Conservation (phyloP, 208 protist species). For the Phytomonas sp. region DNA sequence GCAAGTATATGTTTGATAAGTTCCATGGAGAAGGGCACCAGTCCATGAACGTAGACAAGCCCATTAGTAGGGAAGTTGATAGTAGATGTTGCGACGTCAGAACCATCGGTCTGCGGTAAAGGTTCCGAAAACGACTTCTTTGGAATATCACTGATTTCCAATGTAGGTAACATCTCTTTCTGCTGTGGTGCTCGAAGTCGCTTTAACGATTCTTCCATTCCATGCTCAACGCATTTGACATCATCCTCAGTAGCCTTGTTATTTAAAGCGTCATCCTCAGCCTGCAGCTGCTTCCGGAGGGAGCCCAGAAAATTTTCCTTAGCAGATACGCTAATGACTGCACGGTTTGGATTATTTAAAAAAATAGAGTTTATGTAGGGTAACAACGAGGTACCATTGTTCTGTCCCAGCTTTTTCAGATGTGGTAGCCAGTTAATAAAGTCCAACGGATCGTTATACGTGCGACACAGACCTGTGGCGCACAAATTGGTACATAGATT, state of each 20-base stretch:
- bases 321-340: slow-evolving; percentile 57
- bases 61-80: slow-evolving; percentile 77
- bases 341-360: slow-evolving; percentile 63
- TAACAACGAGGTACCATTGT: slow-evolving; percentile 56
- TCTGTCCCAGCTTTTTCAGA: slow-evolving; percentile 36
- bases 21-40: slow-evolving; percentile 50
- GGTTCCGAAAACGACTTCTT: slow-evolving; percentile 66
- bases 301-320: slow-evolving; percentile 54
- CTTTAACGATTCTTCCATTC: slow-evolving; percentile 57
- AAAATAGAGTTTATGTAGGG: slow-evolving; percentile 54
- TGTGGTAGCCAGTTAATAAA: slow-evolving; percentile 86
- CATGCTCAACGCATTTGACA: slow-evolving; percentile 40
- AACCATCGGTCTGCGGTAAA: slow-evolving; percentile 20
- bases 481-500: slow-evolving; percentile 70
- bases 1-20: slow-evolving; percentile 23
- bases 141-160: slow-evolving; percentile 75
- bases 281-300: slow-evolving; percentile 48
- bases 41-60: slow-evolving; percentile 84
- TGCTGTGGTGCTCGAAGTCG: slow-evolving; percentile 59
- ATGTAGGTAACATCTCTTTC: slow-evolving; percentile 67
- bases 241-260: slow-evolving; percentile 35
- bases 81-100: slow-evolving; percentile 26
- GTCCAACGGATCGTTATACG: slow-evolving; percentile 66
- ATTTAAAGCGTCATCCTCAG: slow-evolving; percentile 53
- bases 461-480: slow-evolving; percentile 59